Evolutionary conservation across 148 eudicot species (phyloP), one percentile per base, ranked within the genome.

Genomic region (Camellia sinensis): DNA sequence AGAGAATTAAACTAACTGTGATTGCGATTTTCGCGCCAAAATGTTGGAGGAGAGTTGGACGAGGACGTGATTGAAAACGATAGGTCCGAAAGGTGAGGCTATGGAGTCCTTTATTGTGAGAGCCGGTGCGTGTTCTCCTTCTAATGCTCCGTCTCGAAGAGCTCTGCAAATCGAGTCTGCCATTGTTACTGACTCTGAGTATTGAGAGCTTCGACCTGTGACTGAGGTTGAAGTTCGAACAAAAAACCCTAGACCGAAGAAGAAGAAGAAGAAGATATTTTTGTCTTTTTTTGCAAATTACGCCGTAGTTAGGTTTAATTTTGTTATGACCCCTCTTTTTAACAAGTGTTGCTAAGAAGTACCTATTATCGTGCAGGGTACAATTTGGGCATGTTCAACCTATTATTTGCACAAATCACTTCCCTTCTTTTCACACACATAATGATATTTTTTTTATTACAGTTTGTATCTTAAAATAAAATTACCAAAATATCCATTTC

Each of bases 51-150:
- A 85, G 41, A 95, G 88, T 70, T 93, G 97, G 67, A 92, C 82
- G 77, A 95, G 84, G 46, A 95, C 75, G 85, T 93, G 86, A 76
- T 88, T 85, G 86, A 95, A 95, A 75, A 95, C 88, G 41, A 84
- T 73, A 65, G 84, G 79, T 17, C 91, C 91, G 5, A 88, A 84
- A 62, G 97, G 94, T 53, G 88, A 77, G 74, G 74, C 71, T 44
- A 89, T 76, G 2, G 95, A 86, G 56, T 91, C 97, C 70, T 87
- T 91, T 66, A 95, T 87, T 3, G 94, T 84, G 62, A 95, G 83
- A 7, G 98, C 89, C 2, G 94, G 93, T 0, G 98, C 95, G 62
- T 87, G 92, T 62, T 95, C 99, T 21, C 99, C 99, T 18, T 91
- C 95, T 7, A 80, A 66, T 19, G 93, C 92, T 80, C 98, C 98